Evolutionary conservation across 2,329 filamentous ascomycete genomes (phyloP), one percentile per base, ranked within the genome.

Genomic region (Blastomyces emzantsi): DNA sequence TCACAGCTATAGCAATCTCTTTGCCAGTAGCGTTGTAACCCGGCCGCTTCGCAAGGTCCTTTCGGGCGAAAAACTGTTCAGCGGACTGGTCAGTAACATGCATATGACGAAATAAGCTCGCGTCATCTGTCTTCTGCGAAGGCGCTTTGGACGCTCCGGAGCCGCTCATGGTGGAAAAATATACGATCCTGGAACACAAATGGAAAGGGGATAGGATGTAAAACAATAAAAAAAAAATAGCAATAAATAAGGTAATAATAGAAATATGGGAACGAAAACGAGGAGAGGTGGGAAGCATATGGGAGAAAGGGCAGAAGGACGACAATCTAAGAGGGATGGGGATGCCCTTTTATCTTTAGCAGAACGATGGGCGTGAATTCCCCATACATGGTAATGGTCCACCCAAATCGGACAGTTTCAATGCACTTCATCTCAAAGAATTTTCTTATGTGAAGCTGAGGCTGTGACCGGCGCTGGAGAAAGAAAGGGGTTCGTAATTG

Each of bases 21-120:
- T 82, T 83, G 1, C 87, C 87, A 8, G 79, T 77, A 0, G 75
- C 82, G 66, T 87, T 89, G 73, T 83, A 85, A 0, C 77, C 80
- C 0, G 83, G 83, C 1, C 86, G 85, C 62, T 72, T 69, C 17
- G 73, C 71, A 41, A 71, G 71, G 8, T 73, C 68, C 1, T 73
- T 71, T 0, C 73, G 54, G n/a, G 65, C 57, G 39, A 67, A 66
- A 22, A 62, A 65, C 66, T 68, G 60, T 19, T 67, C 66, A 41
- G 61, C 49, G 64, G 63, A 59, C 41, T 60, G 58, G 45, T 67
- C 64, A 58, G 57, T 66, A 60, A 64, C 41, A 58, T 66, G 58
- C 41, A 58, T 47, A 51, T 64, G 63, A 47, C 64, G 62, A 22
- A 66, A 57, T 43, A n/a, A 22, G 3, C 61, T 33, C 43, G 47